These are phyloP conservation scores for Suillus placidus DNA, from an alignment of 768 basidiomycete genomes.

Conservation along the genomic window DNA sequence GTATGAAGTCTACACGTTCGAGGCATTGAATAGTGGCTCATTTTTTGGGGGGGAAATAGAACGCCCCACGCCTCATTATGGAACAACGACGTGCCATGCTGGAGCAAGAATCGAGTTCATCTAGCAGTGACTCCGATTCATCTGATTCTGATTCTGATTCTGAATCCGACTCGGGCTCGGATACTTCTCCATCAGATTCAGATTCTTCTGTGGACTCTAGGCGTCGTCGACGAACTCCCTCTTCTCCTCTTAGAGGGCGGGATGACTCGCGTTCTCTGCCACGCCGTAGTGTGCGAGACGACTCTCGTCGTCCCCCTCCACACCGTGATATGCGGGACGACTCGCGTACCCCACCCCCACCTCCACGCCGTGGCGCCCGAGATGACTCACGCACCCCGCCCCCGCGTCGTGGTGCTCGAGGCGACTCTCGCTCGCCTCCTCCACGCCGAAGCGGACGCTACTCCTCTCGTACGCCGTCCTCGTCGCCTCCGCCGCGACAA, in stretches of 20 bases:
- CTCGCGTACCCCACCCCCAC: slow-evolving; percentile 6
- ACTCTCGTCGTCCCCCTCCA: slow-evolving; percentile 4
- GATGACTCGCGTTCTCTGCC: slow-evolving; percentile 31
- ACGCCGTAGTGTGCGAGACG: slow-evolving; percentile 11
- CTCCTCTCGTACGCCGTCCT: slow-evolving; percentile 26
- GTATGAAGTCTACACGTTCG: slow-evolving; percentile 41
- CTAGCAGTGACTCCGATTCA: slow-evolving; percentile 46
- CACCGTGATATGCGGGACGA: slow-evolving; percentile 11
- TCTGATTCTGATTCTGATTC: slow-evolving; percentile 41
- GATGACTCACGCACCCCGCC: slow-evolving; percentile 22
- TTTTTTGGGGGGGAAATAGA: slow-evolving; percentile 48
- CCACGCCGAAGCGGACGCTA: slow-evolving; percentile 14
- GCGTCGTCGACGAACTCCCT: slow-evolving; percentile 33
- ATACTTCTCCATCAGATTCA: slow-evolving; percentile 41
- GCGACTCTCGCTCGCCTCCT: slow-evolving; percentile 37
- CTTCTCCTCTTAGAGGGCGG: slow-evolving; percentile 33
- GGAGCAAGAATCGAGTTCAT: slow-evolving; percentile 61
- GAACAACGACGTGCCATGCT: slow-evolving; percentile 90
- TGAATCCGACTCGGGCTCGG: slow-evolving; percentile 45
- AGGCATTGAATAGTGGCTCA: slow-evolving; percentile 11
- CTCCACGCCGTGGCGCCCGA: slow-evolving; percentile 12
- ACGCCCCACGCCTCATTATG: slow-evolving; percentile 90
- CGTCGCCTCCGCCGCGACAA: slow-evolving; percentile 31
- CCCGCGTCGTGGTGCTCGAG: slow-evolving; percentile 23
- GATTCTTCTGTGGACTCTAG: slow-evolving; percentile 38